A percentile compares a stretch with the other conserved stretches of the same genome.
phyloP scores from a whole-genome alignment of 2,329 filamentous ascomycete genomes.

The Aspergillus cejpii region DNA sequence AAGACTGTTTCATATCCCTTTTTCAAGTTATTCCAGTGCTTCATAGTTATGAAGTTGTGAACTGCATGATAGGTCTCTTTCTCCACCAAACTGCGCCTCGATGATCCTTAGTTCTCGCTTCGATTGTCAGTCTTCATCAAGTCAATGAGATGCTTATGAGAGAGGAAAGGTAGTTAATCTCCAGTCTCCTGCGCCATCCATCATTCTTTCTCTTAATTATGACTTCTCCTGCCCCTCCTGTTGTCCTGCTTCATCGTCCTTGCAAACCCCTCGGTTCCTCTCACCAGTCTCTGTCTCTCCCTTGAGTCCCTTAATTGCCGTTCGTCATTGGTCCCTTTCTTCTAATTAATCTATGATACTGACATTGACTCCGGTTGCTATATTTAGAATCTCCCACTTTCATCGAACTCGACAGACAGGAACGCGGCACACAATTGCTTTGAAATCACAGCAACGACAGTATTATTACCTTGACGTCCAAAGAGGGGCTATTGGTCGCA shows the following conservation, averaged over 20 bases:
- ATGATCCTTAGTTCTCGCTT: slow-evolving; percentile 23
- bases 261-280: slow-evolving; percentile 1
- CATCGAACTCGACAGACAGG: slow-evolving; percentile 10
- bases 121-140: slow-evolving; percentile 5
- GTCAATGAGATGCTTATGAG: not conserved
- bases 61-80: slow-evolving; percentile 4
- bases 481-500: not conserved
- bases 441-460: not conserved
- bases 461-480: not conserved
- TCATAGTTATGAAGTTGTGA: not conserved
- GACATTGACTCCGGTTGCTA: slow-evolving; percentile 27
- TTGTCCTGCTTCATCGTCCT: slow-evolving; percentile 4
- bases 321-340: slow-evolving; percentile 23
- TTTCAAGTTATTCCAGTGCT: not conserved
- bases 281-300: not conserved
- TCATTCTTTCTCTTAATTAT: not conserved
- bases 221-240: slow-evolving; percentile 5
- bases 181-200: slow-evolving; percentile 4
- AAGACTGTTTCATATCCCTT: not conserved
- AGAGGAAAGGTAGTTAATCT: slow-evolving; percentile 17
- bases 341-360: not conserved
- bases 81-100: slow-evolving; percentile 20
- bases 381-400: slow-evolving; percentile 29
- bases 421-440: not conserved
- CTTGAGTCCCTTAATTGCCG: slow-evolving; percentile 7